Conservation (phyloP, 768 basidiomycete species). For the Pulveroboletus sp. region DNA sequence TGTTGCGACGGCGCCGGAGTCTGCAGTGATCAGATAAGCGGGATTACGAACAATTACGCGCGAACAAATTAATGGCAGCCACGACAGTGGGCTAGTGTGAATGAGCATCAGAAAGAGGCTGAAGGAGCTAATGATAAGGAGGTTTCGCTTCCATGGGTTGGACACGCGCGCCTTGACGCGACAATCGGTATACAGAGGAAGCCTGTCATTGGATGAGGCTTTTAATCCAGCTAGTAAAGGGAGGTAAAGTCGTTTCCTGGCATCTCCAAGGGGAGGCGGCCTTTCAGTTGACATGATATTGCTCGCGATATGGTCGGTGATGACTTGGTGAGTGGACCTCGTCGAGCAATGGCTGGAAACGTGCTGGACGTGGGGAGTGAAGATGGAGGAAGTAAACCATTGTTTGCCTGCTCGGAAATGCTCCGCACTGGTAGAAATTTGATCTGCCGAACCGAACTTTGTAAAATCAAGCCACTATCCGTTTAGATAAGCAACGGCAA, state of each 20-base stretch:
- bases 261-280: not conserved
- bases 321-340: not conserved
- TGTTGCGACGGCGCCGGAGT: slow-evolving; percentile 81
- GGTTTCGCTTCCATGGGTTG: slow-evolving; percentile 10
- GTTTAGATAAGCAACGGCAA: slow-evolving; percentile 11
- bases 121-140: slow-evolving; percentile 10
- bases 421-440: no score
- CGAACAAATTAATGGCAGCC: not conserved
- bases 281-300: slow-evolving; percentile 7
- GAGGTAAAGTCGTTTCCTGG: not conserved
- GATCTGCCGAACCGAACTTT: no score
- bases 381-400: not conserved
- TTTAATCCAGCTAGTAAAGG: not conserved
- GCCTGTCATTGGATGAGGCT: slow-evolving; percentile 1
- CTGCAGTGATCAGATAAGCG: slow-evolving; percentile 55
- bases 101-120: slow-evolving; percentile 11
- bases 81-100: not conserved
- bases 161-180: not conserved
- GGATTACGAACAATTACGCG: slow-evolving; percentile 37
- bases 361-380: not conserved
- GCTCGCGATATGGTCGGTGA: not conserved
- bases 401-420: no score
- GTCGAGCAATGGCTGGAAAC: not conserved
- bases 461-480: no score
- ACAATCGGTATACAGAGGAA: slow-evolving; percentile 18